Conservation (phyloP, 1,284 basidiomycete genomes). For the Austroboletus sp. region DNA sequence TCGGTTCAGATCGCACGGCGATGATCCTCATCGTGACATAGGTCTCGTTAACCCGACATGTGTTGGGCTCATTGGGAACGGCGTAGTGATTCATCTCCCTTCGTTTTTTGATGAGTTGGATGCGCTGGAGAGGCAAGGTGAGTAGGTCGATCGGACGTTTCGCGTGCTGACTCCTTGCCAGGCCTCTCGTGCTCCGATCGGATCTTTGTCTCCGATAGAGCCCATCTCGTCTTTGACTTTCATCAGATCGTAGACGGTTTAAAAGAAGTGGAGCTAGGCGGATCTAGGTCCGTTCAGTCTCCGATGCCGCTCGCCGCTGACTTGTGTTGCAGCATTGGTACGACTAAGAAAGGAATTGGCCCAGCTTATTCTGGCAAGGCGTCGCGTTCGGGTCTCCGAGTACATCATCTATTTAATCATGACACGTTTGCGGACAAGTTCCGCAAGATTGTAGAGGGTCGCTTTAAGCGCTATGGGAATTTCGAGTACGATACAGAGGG, state of each 20-base stretch:
- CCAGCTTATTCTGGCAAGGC: constrained; percentile 98
- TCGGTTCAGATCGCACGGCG: constrained; percentile 17
- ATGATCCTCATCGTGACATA: constrained; percentile 27
- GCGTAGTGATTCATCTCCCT: constrained; percentile 92
- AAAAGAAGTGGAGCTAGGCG: constrained; percentile 95
- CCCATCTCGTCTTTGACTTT: constrained; percentile 96
- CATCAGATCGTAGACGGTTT: constrained; percentile 98
- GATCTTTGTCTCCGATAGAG: constrained; percentile 90
- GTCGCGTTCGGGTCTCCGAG: constrained; percentile 88
- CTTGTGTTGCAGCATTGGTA: constrained; percentile 68
- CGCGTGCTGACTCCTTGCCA: constrained; percentile 31
- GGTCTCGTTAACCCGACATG: constrained; percentile 88
- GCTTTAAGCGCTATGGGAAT: constrained; percentile 96
- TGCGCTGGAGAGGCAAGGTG: constrained; percentile 79
- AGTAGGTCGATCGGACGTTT: not conserved
- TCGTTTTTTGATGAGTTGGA: constrained; percentile 94
- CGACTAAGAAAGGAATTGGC: constrained; percentile 96
- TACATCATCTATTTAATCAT: constrained; percentile 93
- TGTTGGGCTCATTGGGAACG: constrained; percentile 84
- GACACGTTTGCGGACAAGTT: constrained; percentile 87
- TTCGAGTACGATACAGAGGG: constrained; percentile 99
- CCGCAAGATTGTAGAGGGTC: constrained; percentile 90
- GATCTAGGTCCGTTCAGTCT: constrained; percentile 54
- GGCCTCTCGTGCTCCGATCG: constrained; percentile 83
- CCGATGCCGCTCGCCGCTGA: not conserved